Conservation (phyloP, 2,329 filamentous ascomycete genomes). For the Diaporthe sp. region DNA sequence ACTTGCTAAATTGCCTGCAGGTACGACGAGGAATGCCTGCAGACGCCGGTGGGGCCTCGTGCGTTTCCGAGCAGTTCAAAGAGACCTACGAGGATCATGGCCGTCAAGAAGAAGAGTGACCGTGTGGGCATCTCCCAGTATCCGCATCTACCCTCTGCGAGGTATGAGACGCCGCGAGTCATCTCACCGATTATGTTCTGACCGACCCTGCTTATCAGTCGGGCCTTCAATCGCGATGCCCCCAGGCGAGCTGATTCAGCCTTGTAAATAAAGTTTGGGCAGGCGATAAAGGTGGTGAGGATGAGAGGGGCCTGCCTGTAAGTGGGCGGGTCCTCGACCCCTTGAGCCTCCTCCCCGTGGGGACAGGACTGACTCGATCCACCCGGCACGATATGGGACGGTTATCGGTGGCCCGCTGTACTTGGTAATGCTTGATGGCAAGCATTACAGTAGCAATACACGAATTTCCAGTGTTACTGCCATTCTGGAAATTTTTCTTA, state of each 20-base stretch:
- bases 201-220: constrained; percentile 10
- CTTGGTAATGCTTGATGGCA: background rate
- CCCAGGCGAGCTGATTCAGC: background rate
- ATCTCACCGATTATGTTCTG: constrained; percentile 13
- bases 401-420: constrained; percentile 3
- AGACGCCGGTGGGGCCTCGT: too few species aligned
- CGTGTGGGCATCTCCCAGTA: background rate
- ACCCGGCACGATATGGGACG: background rate
- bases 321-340: background rate
- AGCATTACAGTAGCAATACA: background rate
- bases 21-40: background rate
- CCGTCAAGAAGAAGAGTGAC: background rate
- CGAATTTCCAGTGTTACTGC: background rate
- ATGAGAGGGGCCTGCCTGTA: constrained; percentile 10
- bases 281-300: background rate
- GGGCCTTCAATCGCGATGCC: background rate
- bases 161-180: background rate
- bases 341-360: constrained; percentile 24
- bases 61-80: background rate
- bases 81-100: background rate
- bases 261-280: constrained; percentile 14
- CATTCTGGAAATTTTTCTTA: background rate
- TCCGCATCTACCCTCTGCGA: background rate
- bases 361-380: constrained; percentile 24
- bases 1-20: background rate